Evolutionary conservation across 2,329 filamentous ascomycete genomes (phyloP).

Genomic region (Fusarium sp.): DNA sequence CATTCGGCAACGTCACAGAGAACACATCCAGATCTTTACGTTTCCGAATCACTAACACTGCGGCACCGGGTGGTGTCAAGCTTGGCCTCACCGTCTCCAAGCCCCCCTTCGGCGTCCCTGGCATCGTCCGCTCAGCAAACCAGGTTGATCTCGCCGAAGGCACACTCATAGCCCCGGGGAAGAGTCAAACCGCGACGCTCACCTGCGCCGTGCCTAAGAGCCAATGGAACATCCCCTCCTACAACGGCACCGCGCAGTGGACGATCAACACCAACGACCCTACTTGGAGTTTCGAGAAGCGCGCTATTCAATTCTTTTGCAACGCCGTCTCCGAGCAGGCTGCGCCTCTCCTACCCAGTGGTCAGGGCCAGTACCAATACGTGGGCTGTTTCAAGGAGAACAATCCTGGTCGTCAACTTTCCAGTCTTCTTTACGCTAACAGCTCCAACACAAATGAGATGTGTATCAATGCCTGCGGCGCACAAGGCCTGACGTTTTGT

Average conservation of each 20-base stretch:
- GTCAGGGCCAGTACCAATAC: conserved; percentile 65
- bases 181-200: conserved; percentile 65
- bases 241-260: conserved; percentile 64
- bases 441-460: conserved; percentile 57
- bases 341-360: conserved; percentile 60
- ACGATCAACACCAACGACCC: conserved; percentile 70
- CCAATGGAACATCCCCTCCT: conserved; percentile 68
- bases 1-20: conserved; percentile 68
- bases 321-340: conserved; percentile 66
- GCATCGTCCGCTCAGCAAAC: conserved; percentile 67
- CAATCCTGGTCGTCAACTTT: conserved; percentile 66
- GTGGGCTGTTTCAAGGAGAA: conserved; percentile 69
- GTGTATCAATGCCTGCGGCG: conserved; percentile 61
- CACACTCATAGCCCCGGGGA: conserved; percentile 61
- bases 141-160: conserved; percentile 70
- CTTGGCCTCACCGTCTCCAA: conserved; percentile 72
- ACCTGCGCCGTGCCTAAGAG: conserved; percentile 68
- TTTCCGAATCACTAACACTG: conserved; percentile 67
- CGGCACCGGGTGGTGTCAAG: conserved; percentile 58
- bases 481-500: conserved; percentile 57
- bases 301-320: conserved; percentile 65
- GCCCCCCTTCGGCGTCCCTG: conserved; percentile 68
- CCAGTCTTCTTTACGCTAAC: conserved; percentile 57
- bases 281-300: conserved; percentile 60
- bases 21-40: conserved; percentile 62